These are phyloP conservation scores for Hortiboletus campestris DNA, from an alignment of 768 basidiomycete species.

Conservation along the genomic window DNA sequence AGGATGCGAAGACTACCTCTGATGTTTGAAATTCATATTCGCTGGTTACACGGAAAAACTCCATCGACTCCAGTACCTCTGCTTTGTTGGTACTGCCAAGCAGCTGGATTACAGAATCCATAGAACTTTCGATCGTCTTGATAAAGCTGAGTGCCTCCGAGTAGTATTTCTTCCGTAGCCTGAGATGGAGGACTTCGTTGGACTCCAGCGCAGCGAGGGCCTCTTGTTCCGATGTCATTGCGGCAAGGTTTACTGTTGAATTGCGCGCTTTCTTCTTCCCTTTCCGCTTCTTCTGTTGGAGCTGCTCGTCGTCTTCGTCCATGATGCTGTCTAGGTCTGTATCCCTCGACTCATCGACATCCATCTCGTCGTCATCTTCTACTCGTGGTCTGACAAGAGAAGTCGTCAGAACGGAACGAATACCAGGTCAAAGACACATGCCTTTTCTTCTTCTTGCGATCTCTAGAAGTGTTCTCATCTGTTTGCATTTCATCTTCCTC, in stretches of 20 bases:
- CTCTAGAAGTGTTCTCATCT: conserved; percentile 23
- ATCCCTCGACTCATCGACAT: conserved; percentile 47
- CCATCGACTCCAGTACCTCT: conserved; percentile 81
- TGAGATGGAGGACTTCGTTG: conserved; percentile 61
- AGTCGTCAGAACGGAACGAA: conserved; percentile 9
- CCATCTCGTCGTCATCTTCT: conserved; percentile 51
- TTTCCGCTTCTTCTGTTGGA: conserved; percentile 39
- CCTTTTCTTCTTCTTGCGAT: conserved; percentile 36
- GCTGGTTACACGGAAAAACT: conserved; percentile 82
- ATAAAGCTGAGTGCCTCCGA: conserved; percentile 86
- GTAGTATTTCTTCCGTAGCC: conserved; percentile 82
- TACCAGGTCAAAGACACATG: background rate
- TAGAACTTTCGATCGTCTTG: conserved; percentile 59
- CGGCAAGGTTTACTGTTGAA: conserved; percentile 69
- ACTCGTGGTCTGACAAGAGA: conserved; percentile 13
- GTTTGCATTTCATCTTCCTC: conserved; percentile 37
- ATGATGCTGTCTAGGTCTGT: conserved; percentile 37
- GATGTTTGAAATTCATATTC: conserved; percentile 81
- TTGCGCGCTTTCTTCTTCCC: conserved; percentile 55
- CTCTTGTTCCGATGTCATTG: conserved; percentile 68
- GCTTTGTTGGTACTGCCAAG: conserved; percentile 85
- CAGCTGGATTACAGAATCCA: conserved; percentile 70
- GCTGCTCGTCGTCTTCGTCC: conserved; percentile 38
- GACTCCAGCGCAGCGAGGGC: conserved; percentile 67
- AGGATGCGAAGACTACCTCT: conserved; percentile 45